Conservation (phyloP, 441 rosid species). For the Corymbia citriodora region DNA sequence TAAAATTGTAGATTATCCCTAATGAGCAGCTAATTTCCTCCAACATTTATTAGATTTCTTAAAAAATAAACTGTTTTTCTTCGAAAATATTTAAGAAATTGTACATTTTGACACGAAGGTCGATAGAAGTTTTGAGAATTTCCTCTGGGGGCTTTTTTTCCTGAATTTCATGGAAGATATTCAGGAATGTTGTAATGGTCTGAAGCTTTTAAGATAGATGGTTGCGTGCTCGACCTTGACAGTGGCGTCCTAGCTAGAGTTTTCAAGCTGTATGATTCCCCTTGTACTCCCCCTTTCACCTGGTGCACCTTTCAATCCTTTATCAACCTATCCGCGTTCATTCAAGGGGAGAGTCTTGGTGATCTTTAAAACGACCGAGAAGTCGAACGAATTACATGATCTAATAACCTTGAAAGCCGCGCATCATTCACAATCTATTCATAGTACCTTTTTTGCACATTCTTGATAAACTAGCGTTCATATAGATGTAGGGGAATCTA, state of each 20-base stretch:
- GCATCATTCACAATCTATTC: not conserved
- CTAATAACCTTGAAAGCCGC: accelerated
- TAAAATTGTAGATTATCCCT: not conserved
- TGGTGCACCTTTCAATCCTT: not conserved
- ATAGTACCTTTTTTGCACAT: too few species aligned
- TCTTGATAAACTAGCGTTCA: too few species aligned
- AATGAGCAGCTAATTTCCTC: not conserved
- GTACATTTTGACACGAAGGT: not conserved
- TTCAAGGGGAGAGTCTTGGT: not conserved
- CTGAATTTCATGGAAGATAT: not conserved
- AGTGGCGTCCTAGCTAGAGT: not conserved
- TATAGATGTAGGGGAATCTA: too few species aligned
- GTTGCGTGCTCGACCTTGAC: not conserved
- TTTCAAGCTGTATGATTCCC: not conserved
- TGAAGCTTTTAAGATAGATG: not conserved
- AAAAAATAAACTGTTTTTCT: not conserved
- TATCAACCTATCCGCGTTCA: too few species aligned
- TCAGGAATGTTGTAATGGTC: not conserved
- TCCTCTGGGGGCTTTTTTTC: too few species aligned
- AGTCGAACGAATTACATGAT: not conserved
- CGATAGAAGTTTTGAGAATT: not conserved
- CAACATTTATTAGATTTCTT: not conserved
- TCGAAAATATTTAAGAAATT: not conserved
- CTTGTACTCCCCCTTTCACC: accelerated
- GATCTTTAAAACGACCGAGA: not conserved